These are phyloP conservation scores for Prunus padus DNA, from an alignment of 306 rosid species.

Conservation along the genomic window DNA sequence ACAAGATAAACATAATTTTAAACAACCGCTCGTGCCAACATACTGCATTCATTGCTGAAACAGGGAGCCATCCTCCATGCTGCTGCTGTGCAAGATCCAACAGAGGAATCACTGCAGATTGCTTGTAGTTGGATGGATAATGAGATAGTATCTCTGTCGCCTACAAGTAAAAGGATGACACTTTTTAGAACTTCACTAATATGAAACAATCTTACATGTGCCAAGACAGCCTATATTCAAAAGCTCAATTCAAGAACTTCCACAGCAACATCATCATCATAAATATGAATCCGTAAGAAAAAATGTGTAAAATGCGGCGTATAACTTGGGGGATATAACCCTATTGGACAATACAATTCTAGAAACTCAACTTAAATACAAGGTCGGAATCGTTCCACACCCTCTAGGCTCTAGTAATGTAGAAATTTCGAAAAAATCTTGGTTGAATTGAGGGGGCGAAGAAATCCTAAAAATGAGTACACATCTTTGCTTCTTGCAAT, in stretches of 20 bases:
- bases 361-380: neutral
- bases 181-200: slow-evolving; percentile 1
- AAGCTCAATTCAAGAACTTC: neutral
- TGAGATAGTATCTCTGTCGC: slow-evolving; percentile 84
- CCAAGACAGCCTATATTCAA: neutral
- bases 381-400: neutral
- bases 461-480: neutral
- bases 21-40: slow-evolving; percentile 25
- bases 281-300: neutral
- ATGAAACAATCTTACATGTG: neutral
- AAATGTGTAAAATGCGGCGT: neutral
- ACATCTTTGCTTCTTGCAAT: neutral
- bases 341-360: neutral
- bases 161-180: slow-evolving; percentile 38
- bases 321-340: neutral
- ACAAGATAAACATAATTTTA: slow-evolving; percentile 6
- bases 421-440: neutral
- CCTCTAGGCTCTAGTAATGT: neutral
- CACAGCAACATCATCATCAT: neutral
- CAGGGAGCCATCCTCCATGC: slow-evolving; percentile 99
- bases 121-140: slow-evolving; percentile 98
- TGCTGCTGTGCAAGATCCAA: slow-evolving; percentile 99
- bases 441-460: neutral
- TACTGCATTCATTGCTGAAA: slow-evolving; percentile 98
- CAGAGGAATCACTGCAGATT: slow-evolving; percentile 93